phyloP scores from a whole-genome alignment of 345 rosid genomes.

The Rhodamnia argentea region DNA sequence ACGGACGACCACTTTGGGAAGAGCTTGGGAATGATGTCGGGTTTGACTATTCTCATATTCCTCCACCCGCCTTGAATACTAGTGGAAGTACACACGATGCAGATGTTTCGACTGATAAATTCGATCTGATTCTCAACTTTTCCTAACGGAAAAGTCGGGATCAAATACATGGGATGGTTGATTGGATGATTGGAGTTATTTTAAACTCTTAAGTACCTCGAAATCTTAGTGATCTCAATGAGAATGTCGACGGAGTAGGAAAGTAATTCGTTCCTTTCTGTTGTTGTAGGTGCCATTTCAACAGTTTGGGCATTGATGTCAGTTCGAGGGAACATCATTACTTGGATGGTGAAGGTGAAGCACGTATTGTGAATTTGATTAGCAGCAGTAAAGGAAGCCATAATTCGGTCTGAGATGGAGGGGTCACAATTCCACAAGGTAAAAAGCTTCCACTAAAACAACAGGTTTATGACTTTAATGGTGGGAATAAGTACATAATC shows the following conservation, averaged over 20 bases:
- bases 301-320: neutral
- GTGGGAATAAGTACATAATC: neutral
- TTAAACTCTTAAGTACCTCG: neutral
- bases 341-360: neutral
- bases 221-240: neutral
- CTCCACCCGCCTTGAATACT: neutral
- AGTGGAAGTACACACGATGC: neutral
- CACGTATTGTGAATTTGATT: neutral
- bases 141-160: neutral
- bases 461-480: neutral
- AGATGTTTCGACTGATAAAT: neutral
- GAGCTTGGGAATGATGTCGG: neutral
- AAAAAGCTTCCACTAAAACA: neutral
- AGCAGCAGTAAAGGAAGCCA: neutral
- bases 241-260: neutral
- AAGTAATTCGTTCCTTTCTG: neutral
- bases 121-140: neutral
- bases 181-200: neutral
- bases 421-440: neutral
- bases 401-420: neutral
- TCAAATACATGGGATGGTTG: neutral
- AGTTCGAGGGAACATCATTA: neutral
- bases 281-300: neutral
- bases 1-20: neutral
- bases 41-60: neutral